phyloP scores from a whole-genome alignment of 257 asterid species.

The Verbascum thapsus region DNA sequence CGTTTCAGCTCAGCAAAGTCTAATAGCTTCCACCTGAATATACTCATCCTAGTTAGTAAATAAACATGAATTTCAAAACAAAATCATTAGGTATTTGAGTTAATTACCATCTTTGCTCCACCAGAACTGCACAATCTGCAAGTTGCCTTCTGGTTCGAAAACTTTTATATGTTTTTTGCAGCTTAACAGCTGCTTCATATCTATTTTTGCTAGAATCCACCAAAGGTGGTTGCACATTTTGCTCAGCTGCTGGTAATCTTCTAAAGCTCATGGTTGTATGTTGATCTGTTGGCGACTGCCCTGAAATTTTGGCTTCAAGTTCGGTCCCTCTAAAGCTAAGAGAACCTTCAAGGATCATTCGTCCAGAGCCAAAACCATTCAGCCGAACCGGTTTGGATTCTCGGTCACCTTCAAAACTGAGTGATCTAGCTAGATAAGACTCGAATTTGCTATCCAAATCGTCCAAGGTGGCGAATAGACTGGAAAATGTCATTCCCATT shows the following conservation, averaged over 20 bases:
- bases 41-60: background rate
- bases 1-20: conserved; percentile 81
- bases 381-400: conserved; percentile 36
- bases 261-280: conserved; percentile 22
- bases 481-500: conserved; percentile 67
- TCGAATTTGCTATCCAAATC: conserved; percentile 47
- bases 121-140: conserved; percentile 90
- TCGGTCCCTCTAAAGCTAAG: conserved; percentile 52
- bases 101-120: conserved; percentile 76
- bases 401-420: conserved; percentile 37
- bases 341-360: conserved; percentile 52
- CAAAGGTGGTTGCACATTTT: conserved; percentile 8
- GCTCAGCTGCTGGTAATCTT: conserved; percentile 20
- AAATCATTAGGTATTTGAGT: background rate
- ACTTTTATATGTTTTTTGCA: conserved; percentile 87
- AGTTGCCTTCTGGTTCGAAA: conserved; percentile 77
- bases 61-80: background rate
- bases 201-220: conserved; percentile 34
- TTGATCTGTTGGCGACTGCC: conserved; percentile 33
- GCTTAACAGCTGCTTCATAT: conserved; percentile 63
- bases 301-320: conserved; percentile 46
- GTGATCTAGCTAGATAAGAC: conserved; percentile 40
- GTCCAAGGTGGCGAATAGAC: conserved; percentile 44
- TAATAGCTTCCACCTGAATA: conserved; percentile 82
- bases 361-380: conserved; percentile 49